These are phyloP conservation scores for Xeromyces bisporus DNA, from an alignment of 495 filamentous ascomycete species.

Conservation along the genomic window DNA sequence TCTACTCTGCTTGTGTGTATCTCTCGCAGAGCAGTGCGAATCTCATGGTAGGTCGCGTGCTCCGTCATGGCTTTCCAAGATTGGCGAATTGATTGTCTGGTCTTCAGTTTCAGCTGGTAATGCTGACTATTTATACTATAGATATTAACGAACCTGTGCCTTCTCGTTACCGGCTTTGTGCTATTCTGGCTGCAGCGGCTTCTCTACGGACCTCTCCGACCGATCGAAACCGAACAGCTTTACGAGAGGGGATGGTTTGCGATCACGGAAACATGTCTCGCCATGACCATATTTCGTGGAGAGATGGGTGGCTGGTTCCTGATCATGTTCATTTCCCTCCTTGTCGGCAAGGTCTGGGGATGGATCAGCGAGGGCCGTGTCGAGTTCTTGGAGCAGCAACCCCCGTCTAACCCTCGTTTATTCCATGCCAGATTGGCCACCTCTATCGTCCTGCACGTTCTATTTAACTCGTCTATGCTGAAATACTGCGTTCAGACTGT, in stretches of 20 bases:
- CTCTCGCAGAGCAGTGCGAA: conserved; percentile 89
- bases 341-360: conserved; percentile 90
- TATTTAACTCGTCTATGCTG: conserved; percentile 63
- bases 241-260: conserved; percentile 97
- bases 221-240: conserved; percentile 88
- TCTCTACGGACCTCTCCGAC: conserved; percentile 79
- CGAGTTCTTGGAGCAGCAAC: conserved; percentile 88
- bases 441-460: conserved; percentile 59
- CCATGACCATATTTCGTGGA: conserved; percentile 98
- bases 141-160: conserved; percentile 78
- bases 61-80: too few species aligned
- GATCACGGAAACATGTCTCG: conserved; percentile 86
- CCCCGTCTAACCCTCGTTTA: conserved; percentile 72
- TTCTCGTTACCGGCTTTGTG: conserved; percentile 56
- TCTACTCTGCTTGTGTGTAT: conserved; percentile 94
- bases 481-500: conserved; percentile 67
- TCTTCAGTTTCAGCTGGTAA: not conserved
- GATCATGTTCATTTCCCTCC: conserved; percentile 84
- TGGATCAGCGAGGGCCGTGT: conserved; percentile 96
- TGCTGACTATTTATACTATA: too few species aligned
- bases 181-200: conserved; percentile 79
- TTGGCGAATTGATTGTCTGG: not conserved
- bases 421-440: conserved; percentile 71
- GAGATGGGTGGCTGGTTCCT: conserved; percentile 87
- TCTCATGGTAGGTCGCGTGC: conserved; percentile 66